Percentiles rank a stretch among this genome's conserved stretches.
Evolutionary conservation across 2,329 filamentous ascomycete species (phyloP).

Genomic region (Blastomyces emzantsi): DNA sequence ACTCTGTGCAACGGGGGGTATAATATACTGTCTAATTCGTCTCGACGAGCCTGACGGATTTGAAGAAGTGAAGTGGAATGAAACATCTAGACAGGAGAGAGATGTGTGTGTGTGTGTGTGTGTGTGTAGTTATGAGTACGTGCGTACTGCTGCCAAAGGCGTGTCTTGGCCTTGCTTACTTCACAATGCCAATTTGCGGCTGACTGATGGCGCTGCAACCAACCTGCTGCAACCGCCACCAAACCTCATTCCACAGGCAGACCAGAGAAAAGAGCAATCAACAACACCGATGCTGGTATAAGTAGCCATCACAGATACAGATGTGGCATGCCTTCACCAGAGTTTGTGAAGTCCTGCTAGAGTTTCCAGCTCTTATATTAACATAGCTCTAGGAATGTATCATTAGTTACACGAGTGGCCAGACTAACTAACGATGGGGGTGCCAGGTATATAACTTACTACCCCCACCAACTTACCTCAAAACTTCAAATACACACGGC

Average conservation of each 20-base stretch:
- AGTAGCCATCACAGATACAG: neutral
- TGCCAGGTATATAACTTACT: neutral
- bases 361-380: neutral
- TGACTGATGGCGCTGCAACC: too few relatives aligned
- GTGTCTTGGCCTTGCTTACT: too few relatives aligned
- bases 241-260: neutral
- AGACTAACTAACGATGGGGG: neutral
- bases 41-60: neutral
- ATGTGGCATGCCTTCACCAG: neutral
- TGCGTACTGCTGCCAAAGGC: too few relatives aligned
- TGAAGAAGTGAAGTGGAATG: neutral
- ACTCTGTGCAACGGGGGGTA: too few relatives aligned
- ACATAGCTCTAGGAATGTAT: neutral
- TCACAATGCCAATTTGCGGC: too few relatives aligned
- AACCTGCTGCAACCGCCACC: neutral
- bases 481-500: neutral
- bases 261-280: too few relatives aligned
- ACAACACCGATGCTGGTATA: neutral
- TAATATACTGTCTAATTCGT: too few relatives aligned
- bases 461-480: neutral
- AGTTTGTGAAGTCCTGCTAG: neutral
- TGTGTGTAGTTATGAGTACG: too few relatives aligned
- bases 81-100: neutral
- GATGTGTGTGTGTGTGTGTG: too few relatives aligned
- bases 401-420: neutral